Evolutionary conservation across 106 monocot species (phyloP), one percentile per base, ranked within the genome.

Genomic region (Hemerocallis citrina): DNA sequence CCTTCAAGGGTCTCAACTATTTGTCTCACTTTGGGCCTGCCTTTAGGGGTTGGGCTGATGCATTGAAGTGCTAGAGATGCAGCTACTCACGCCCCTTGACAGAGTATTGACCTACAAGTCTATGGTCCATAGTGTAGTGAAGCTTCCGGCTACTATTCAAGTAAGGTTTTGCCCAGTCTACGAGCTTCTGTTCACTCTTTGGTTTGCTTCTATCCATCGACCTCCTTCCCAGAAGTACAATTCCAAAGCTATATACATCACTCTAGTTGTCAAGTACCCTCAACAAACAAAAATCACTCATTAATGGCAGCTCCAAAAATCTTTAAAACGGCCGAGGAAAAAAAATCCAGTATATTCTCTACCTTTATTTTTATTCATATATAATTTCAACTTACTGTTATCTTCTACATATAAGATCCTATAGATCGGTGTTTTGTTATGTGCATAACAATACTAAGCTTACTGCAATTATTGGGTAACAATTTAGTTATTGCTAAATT

Each of bases 191-290:
- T 52, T 89, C 80, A 6, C 23, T 71, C 70, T 89, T 84, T 1
- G 90, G 80, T 55, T 55, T 67, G 5, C 47, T 66, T 47, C 74
- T 86, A 62, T 95, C 94, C 50, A 95, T 65, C 0, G 83, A 83
- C 14, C 94, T 77, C 45, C 89, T 63, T 16, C 92, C 92, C 1
- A 92, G 79, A 22, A 92, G 72, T 20, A 92, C 92, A 0, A 92
- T 84, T 5, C 92, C 92, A 40, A 61, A 92, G 81, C 92, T 88
- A 54, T 92, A 92, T 24, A 92, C 92, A 50, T 92, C 92, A 38
- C 88, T 92, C 69, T 72, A 14, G 73, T 79, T 0, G 87, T 92
- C 43, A 92, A 48, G 65, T 92, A 88, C 6, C 92, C 85, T 85
- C 75, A 48, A 57, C n/a, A n/a, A n/a, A n/a, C n/a, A 35, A 4